These are phyloP conservation scores for Phytophthora pini DNA, from an alignment of 352 stramenopile species.

Conservation along the genomic window DNA sequence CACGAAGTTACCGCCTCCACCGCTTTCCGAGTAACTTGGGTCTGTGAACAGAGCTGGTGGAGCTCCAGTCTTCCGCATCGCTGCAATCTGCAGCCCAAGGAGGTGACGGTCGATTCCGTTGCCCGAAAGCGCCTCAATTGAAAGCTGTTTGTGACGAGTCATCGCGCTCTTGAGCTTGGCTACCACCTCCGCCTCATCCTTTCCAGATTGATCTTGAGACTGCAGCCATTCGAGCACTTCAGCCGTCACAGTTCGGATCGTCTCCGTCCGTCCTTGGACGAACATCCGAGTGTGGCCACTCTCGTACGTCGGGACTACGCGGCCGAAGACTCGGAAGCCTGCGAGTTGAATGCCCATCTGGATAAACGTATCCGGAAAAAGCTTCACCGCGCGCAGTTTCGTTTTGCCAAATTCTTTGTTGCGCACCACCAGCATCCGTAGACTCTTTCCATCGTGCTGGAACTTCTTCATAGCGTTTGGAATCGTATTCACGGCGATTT, in stretches of 20 bases:
- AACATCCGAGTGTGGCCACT: conserved; percentile 94
- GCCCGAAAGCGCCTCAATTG: conserved; percentile 67
- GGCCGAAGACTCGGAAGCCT: conserved; percentile 88
- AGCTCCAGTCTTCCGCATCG: conserved; percentile 72
- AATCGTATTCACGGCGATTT: conserved; percentile 44
- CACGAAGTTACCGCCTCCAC: conserved; percentile 89
- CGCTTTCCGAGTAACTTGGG: conserved; percentile 79
- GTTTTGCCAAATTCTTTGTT: conserved; percentile 87
- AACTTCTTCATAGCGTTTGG: conserved; percentile 65
- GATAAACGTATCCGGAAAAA: conserved; percentile 94
- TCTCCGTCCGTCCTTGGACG: conserved; percentile 92
- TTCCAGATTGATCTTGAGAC: conserved; percentile 41
- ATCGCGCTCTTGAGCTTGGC: conserved; percentile 84
- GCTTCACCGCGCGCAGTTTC: conserved; percentile 74
- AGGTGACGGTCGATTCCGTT: conserved; percentile 93
- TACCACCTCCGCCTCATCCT: conserved; percentile 43
- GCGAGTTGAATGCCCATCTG: conserved; percentile 95
- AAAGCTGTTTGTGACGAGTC: conserved; percentile 88
- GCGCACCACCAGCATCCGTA: conserved; percentile 84
- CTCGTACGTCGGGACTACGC: conserved; percentile 94
- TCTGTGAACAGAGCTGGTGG: conserved; percentile 88
- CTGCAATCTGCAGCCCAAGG: conserved; percentile 90
- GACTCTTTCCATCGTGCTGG: conserved; percentile 61
- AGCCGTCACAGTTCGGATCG: conserved; percentile 76
- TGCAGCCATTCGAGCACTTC: conserved; percentile 87